phyloP scores from a whole-genome alignment of 306 rosid genomes.

The Abrus pulchellus region DNA sequence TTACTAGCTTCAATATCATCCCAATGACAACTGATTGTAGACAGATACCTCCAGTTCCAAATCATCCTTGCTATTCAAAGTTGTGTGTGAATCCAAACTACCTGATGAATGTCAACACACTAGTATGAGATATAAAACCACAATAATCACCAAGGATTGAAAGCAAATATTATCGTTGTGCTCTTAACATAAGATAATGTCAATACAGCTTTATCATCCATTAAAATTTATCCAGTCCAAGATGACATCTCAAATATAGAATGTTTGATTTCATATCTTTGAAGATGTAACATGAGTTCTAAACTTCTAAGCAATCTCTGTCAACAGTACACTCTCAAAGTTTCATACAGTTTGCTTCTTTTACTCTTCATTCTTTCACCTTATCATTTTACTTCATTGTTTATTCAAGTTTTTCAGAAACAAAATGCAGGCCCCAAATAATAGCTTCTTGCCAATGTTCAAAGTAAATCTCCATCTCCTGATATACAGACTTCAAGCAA shows the following conservation, averaged over 20 bases:
- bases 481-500: conserved; percentile 16
- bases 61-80: conserved; percentile 67
- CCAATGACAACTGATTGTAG: conserved; percentile 49
- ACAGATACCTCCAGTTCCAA: conserved; percentile 79
- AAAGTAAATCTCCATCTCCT: conserved; percentile 24
- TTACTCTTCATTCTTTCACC: conserved; percentile 43
- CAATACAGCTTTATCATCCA: conserved; percentile 15
- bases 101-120: conserved; percentile 60
- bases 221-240: conserved; percentile 20
- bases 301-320: conserved; percentile 32
- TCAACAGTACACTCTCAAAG: background rate
- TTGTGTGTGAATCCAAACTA: conserved; percentile 65
- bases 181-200: conserved; percentile 34
- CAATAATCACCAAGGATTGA: conserved; percentile 16
- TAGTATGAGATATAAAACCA: conserved; percentile 53
- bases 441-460: background rate
- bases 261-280: conserved; percentile 2
- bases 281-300: conserved; percentile 42
- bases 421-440: conserved; percentile 16
- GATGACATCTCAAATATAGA: background rate
- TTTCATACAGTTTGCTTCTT: conserved; percentile 11
- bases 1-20: conserved; percentile 39
- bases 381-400: conserved; percentile 25
- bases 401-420: conserved; percentile 41
- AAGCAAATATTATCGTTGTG: conserved; percentile 18